Evolutionary conservation across 495 filamentous ascomycete genomes (phyloP).

Genomic region (Aspergillus biplanus): DNA sequence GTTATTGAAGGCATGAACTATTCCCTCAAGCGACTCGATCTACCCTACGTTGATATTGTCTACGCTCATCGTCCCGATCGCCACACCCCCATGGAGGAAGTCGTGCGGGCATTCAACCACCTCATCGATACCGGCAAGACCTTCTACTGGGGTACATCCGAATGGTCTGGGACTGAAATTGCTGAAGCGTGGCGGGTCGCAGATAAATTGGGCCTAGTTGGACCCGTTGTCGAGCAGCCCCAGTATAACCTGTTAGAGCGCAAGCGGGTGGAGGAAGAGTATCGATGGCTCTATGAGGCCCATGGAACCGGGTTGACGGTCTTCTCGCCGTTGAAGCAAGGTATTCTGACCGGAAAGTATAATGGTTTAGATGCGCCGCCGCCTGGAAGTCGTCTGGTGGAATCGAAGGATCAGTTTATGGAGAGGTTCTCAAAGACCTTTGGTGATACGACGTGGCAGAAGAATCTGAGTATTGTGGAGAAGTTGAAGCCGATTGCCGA

Average conservation of each 20-base stretch:
- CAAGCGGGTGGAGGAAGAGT: conserved; percentile 77
- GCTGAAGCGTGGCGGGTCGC: conserved; percentile 73
- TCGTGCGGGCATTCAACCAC: conserved; percentile 82
- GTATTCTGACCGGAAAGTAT: conserved; percentile 82
- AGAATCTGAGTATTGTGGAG: conserved; percentile 26
- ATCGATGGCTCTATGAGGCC: conserved; percentile 62
- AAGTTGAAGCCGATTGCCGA: conserved; percentile 58
- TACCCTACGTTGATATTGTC: conserved; percentile 73
- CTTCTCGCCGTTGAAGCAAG: conserved; percentile 71
- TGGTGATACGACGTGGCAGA: conserved; percentile 28
- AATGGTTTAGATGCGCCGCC: conserved; percentile 42
- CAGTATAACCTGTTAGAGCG: conserved; percentile 76
- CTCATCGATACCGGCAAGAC: conserved; percentile 74
- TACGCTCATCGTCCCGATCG: conserved; percentile 84
- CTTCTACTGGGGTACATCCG: conserved; percentile 89
- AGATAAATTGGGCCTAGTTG: conserved; percentile 72
- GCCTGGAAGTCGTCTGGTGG: conserved; percentile 40
- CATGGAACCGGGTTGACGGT: conserved; percentile 71
- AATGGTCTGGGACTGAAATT: conserved; percentile 83
- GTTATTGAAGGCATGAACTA: conserved; percentile 70
- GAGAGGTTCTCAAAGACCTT: conserved; percentile 33
- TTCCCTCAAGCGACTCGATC: conserved; percentile 69
- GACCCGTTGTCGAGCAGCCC: conserved; percentile 81
- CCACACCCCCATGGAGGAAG: conserved; percentile 83
- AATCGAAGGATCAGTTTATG: conserved; percentile 40